Evolutionary conservation across 257 asterid species (phyloP).

Genomic region (Euphrasia confusa): DNA sequence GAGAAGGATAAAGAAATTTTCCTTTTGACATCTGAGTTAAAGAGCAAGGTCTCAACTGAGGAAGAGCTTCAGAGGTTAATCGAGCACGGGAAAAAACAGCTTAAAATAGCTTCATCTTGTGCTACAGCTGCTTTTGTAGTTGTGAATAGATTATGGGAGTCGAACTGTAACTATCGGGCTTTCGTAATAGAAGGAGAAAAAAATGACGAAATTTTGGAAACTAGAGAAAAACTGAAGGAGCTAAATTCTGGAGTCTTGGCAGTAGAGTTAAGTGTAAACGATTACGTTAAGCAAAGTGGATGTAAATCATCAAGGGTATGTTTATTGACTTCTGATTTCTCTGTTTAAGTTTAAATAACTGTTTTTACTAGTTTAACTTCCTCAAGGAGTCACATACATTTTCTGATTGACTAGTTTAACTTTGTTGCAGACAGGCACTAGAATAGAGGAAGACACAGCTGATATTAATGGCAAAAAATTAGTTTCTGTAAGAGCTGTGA

Average conservation of each 20-base stretch:
- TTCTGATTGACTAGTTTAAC: constrained; percentile 26
- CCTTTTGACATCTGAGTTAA: constrained; percentile 45
- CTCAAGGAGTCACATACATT: neutral
- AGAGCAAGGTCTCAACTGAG: constrained; percentile 37
- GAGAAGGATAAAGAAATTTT: constrained; percentile 62
- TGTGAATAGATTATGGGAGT: constrained; percentile 66
- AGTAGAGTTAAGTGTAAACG: constrained; percentile 45
- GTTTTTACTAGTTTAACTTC: neutral
- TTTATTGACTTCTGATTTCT: constrained; percentile 23
- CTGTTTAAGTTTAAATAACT: neutral
- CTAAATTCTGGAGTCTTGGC: constrained; percentile 56
- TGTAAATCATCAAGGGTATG: constrained; percentile 51
- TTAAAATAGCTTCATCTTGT: constrained; percentile 57
- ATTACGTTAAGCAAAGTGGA: constrained; percentile 2
- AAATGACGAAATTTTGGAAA: constrained; percentile 41
- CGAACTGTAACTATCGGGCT: constrained; percentile 42
- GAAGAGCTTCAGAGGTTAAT: constrained; percentile 48
- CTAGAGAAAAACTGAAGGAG: constrained; percentile 55
- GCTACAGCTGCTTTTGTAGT: constrained; percentile 75
- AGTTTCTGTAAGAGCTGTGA: constrained; percentile 26
- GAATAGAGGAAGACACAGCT: constrained; percentile 31
- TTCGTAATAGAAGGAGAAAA: constrained; percentile 37
- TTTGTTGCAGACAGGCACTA: constrained; percentile 66
- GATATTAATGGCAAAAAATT: constrained; percentile 26
- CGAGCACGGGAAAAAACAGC: constrained; percentile 48